phyloP scores from a whole-genome alignment of 805 yeast species.

The Saccharomycopsis selenospora region DNA sequence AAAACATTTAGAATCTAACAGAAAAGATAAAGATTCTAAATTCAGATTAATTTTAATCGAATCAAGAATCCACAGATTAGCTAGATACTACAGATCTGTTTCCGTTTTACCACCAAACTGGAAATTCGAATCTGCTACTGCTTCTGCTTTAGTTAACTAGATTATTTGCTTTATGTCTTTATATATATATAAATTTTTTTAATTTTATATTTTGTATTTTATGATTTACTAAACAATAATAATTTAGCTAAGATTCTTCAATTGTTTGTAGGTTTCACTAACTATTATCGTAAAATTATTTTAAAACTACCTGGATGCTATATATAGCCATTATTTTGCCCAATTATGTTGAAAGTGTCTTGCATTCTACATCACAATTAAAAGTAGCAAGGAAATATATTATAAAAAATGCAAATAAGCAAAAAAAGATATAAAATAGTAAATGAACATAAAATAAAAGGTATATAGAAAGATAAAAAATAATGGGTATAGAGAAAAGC shows the following conservation, averaged over 20 bases:
- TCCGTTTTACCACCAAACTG: conserved; percentile 99
- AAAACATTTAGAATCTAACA: conserved; percentile 99
- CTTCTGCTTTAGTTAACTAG: conserved; percentile 99
- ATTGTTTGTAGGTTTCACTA: no score
- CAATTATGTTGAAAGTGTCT: no score
- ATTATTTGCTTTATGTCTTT: conserved; percentile 26
- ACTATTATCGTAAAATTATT: no score
- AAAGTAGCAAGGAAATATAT: no score
- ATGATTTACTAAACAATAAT: no score
- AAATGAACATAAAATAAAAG: not conserved
- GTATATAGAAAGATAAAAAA: not conserved
- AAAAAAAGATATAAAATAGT: not conserved
- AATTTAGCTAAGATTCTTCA: no score
- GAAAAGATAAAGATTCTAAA: conserved; percentile 99
- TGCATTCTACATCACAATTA: no score
- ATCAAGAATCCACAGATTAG: conserved; percentile 99
- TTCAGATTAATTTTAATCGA: conserved; percentile 99
- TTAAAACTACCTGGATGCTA: no score
- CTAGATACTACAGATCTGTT: conserved; percentile 99
- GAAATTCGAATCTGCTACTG: conserved; percentile 99
- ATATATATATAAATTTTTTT: no score
- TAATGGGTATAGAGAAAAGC: not conserved
- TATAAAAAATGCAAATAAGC: no score
- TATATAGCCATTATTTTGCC: no score
- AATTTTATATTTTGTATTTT: no score